Percentiles rank a stretch among this genome's conserved stretches.
phyloP scores from a whole-genome alignment of 2,329 filamentous ascomycete genomes.

The Tolypocladium ovalisporum region DNA sequence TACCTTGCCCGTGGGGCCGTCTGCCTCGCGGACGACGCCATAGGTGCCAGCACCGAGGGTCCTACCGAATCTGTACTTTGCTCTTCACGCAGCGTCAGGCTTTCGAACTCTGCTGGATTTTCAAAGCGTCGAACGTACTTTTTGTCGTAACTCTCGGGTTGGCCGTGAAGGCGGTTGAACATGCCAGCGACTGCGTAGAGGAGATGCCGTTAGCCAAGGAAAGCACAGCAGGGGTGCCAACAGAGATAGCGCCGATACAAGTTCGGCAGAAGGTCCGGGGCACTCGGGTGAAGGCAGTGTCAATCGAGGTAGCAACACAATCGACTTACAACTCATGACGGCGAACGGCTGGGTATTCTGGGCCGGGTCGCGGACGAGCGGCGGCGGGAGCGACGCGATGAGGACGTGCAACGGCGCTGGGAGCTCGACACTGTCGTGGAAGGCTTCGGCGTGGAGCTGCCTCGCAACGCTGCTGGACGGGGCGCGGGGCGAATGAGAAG shows the following conservation, averaged over 20 bases:
- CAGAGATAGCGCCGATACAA: background rate
- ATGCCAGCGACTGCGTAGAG: conserved; percentile 61
- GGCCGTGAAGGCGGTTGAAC: conserved; percentile 91
- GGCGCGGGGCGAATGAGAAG: background rate
- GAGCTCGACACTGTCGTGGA: background rate
- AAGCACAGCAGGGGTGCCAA: background rate
- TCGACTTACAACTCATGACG: conserved; percentile 21
- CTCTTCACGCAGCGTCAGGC: conserved; percentile 32
- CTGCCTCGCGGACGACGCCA: conserved; percentile 93
- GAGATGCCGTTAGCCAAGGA: background rate
- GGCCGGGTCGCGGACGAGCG: background rate
- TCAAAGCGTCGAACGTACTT: conserved; percentile 49
- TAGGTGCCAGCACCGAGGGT: conserved; percentile 96
- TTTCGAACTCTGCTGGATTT: background rate
- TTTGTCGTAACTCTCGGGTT: conserved; percentile 97
- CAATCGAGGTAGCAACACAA: background rate
- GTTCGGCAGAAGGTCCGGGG: background rate
- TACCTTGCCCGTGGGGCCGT: conserved; percentile 72
- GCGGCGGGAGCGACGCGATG: background rate
- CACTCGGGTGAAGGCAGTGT: background rate
- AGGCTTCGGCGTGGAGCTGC: background rate
- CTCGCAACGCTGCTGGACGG: background rate
- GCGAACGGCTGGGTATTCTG: conserved; percentile 14
- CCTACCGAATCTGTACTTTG: conserved; percentile 83
- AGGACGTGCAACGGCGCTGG: background rate